Conservation (phyloP, 1,139 yeast species). For the Pichiaceae sp. region DNA sequence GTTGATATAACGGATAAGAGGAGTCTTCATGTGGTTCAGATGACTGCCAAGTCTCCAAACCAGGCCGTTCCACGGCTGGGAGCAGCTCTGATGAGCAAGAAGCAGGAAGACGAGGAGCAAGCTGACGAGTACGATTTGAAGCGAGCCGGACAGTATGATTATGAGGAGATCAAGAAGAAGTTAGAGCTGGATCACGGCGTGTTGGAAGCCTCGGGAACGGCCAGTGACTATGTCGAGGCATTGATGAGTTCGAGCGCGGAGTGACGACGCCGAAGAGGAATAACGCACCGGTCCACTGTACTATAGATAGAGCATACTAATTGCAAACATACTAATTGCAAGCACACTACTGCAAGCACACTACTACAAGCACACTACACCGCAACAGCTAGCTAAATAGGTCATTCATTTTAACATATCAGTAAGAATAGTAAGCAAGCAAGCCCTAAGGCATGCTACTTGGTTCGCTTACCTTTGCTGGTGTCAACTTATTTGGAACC, state of each 20-base stretch:
- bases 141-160: conserved; percentile 3
- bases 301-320: too few species aligned
- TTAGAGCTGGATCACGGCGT: conserved; percentile 27
- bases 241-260: conserved; percentile 9
- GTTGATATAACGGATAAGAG: not conserved
- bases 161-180: conserved; percentile 16
- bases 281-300: too few species aligned
- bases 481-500: conserved; percentile 15
- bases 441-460: not conserved
- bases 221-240: conserved; percentile 25
- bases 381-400: not conserved
- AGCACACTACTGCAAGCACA: not conserved
- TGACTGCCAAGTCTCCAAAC: conserved; percentile 67
- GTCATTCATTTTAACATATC: not conserved
- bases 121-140: conserved; percentile 12
- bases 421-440: not conserved
- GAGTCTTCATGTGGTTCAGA: conserved; percentile 50
- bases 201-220: conserved; percentile 26
- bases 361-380: not conserved
- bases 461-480: not conserved
- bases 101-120: conserved; percentile 66
- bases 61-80: conserved; percentile 57
- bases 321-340: too few species aligned
- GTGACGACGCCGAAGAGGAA: too few species aligned
- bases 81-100: conserved; percentile 69